Base-by-base conservation (phyloP, 2,329 filamentous ascomycete species). In the Pseudogymnoascus sp. region DNA sequence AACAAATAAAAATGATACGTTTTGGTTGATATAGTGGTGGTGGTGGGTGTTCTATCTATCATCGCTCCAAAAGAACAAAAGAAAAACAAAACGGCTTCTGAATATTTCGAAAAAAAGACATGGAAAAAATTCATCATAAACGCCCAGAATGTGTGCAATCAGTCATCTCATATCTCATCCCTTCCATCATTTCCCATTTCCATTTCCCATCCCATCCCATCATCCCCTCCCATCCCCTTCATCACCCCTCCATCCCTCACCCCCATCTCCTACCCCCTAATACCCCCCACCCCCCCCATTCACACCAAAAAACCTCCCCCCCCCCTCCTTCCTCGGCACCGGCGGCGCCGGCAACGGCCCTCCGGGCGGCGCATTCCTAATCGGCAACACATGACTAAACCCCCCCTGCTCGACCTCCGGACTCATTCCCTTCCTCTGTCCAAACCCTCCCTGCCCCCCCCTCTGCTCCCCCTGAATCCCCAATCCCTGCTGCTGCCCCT, bases 341-440 rank as follows among this genome's bases (percentile, higher is more conserved):
- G 70, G 71, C 39, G 82, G 85, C n/a, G 87, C 81, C 60, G 85
- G 85, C 34, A 87, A 78, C 7, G 83, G 79, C 10, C 83, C 84
- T 7, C 79, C 82, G 2, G 82, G 81, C 41, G 82, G 81, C 31
- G 82, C 86, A 51, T 83, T 80, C 57, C 88, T 83, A 65, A 89
- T 82, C 0, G 89, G 87, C 60, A 92, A 77, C 37, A 81, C 83
- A 21, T 69, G 70, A 21, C 62, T 68, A 43, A 43, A 43, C 39
- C 39, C 39, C 3, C 39, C 39, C 39, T 43, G 39, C 16, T 43
- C 39, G 1, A 43, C 4, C 39, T 43, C 39, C 39, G 39, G 39
- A 43, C 39, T 43, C 39, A 43, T 0, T 16, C 3, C 39, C 39
- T 43, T 43, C 16, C 39, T 19, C 7, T n/a, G 1, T 31, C 28